These are phyloP conservation scores for Emericellopsis atlantica DNA, from an alignment of 2,329 filamentous ascomycete species.

Conservation along the genomic window DNA sequence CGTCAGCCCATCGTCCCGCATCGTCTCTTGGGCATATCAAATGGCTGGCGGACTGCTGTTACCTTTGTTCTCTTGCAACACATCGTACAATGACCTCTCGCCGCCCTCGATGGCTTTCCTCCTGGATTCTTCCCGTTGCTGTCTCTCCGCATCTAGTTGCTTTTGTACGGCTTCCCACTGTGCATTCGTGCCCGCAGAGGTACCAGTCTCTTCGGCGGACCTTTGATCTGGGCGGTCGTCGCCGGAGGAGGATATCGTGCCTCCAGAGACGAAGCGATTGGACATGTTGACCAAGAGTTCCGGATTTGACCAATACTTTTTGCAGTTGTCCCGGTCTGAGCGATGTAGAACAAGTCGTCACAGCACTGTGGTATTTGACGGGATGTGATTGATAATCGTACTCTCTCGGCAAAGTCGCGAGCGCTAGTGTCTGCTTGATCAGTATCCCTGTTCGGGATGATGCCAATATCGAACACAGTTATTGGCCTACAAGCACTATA, in stretches of 20 bases:
- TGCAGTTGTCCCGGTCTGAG: too few relatives aligned
- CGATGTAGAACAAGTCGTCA: too few relatives aligned
- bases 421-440: too few relatives aligned
- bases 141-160: constrained; percentile 49
- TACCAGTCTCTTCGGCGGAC: constrained; percentile 1
- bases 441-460: too few relatives aligned
- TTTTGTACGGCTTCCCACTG: constrained; percentile 55
- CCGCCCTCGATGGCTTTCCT: constrained; percentile 24
- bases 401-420: too few relatives aligned
- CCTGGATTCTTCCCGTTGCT: constrained; percentile 37
- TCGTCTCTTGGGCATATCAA: not conserved
- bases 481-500: too few relatives aligned
- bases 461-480: too few relatives aligned
- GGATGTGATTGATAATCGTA: too few relatives aligned
- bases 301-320: too few relatives aligned
- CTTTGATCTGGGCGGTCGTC: not conserved
- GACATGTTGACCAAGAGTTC: not conserved
- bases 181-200: constrained; percentile 12
- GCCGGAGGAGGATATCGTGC: not conserved
- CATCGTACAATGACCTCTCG: constrained; percentile 58
- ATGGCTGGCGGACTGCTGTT: not conserved
- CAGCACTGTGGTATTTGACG: too few relatives aligned
- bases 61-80: constrained; percentile 76
- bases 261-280: not conserved
- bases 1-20: not conserved